phyloP scores from a whole-genome alignment of 2,329 filamentous ascomycete species.

The Talaromyces albobiverticillius region DNA sequence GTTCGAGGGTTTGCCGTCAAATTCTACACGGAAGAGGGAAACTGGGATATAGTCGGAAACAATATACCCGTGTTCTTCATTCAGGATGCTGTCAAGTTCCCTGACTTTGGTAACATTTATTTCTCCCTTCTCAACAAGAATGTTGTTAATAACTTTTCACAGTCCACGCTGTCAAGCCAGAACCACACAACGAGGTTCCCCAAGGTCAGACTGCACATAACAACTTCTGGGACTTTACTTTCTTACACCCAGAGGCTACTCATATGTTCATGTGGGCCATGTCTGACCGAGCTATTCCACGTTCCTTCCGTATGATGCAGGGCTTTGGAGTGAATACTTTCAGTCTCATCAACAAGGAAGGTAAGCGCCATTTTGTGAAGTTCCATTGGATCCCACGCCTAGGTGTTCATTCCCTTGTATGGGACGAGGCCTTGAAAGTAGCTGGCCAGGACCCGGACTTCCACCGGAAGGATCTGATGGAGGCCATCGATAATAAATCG shows the following conservation, averaged over 20 bases:
- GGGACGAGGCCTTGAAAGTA: slow-evolving; percentile 73
- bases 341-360: slow-evolving; percentile 64
- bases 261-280: slow-evolving; percentile 80
- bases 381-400: slow-evolving; percentile 73
- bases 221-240: slow-evolving; percentile 75
- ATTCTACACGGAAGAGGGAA: slow-evolving; percentile 74
- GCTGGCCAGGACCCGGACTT: slow-evolving; percentile 75
- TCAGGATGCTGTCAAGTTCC: slow-evolving; percentile 72
- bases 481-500: slow-evolving; percentile 68
- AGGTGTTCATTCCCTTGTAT: slow-evolving; percentile 72
- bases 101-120: slow-evolving; percentile 54
- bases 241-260: slow-evolving; percentile 66
- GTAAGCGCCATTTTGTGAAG: slow-evolving; percentile 71
- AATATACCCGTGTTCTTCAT: slow-evolving; percentile 76
- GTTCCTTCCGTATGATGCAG: slow-evolving; percentile 80
- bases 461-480: slow-evolving; percentile 72
- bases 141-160: slow-evolving; percentile 4
- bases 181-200: slow-evolving; percentile 68
- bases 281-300: slow-evolving; percentile 70
- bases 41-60: slow-evolving; percentile 73
- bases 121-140: neutral
- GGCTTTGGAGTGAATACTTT: slow-evolving; percentile 82
- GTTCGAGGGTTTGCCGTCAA: slow-evolving; percentile 77
- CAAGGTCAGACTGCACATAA: slow-evolving; percentile 70
- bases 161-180: slow-evolving; percentile 61